Conservation (phyloP, 768 basidiomycete genomes). For the Gautieria morchelliformis region DNA sequence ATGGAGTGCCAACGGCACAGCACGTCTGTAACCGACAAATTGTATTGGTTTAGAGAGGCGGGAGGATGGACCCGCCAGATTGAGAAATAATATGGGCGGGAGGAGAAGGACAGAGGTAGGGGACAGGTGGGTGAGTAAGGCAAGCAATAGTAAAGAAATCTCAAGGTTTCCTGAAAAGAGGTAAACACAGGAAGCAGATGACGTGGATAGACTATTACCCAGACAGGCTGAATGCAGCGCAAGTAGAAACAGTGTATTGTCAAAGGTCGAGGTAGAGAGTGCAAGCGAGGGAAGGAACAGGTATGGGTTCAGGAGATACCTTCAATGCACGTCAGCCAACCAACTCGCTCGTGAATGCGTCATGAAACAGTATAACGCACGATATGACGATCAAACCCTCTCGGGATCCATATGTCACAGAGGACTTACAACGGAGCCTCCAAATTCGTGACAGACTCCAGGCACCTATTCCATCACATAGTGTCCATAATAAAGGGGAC, state of each 20-base stretch:
- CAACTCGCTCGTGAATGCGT: not conserved
- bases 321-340: conserved; percentile 23
- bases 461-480: conserved; percentile 57
- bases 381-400: conserved; percentile 54
- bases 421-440: conserved; percentile 44
- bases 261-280: conserved; percentile 72
- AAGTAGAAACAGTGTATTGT: conserved; percentile 62
- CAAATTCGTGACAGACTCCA: conserved; percentile 61
- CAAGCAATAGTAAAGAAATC: conserved; percentile 52
- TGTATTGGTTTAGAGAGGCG: conserved; percentile 52
- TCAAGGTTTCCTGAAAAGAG: conserved; percentile 43
- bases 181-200: not conserved
- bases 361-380: conserved; percentile 34
- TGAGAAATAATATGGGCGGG: conserved; percentile 54
- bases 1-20: conserved; percentile 33
- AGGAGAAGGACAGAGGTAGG: conserved; percentile 63
- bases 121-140: conserved; percentile 63
- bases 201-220: conserved; percentile 32
- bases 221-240: conserved; percentile 60
- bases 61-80: conserved; percentile 52
- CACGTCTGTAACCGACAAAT: conserved; percentile 14
- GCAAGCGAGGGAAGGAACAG: conserved; percentile 70
- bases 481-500: conserved; percentile 58
- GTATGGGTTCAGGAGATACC: conserved; percentile 89
- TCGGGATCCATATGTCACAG: conserved; percentile 31